phyloP scores from a whole-genome alignment of 169 alveolate species.

The Neospora caninum region DNA sequence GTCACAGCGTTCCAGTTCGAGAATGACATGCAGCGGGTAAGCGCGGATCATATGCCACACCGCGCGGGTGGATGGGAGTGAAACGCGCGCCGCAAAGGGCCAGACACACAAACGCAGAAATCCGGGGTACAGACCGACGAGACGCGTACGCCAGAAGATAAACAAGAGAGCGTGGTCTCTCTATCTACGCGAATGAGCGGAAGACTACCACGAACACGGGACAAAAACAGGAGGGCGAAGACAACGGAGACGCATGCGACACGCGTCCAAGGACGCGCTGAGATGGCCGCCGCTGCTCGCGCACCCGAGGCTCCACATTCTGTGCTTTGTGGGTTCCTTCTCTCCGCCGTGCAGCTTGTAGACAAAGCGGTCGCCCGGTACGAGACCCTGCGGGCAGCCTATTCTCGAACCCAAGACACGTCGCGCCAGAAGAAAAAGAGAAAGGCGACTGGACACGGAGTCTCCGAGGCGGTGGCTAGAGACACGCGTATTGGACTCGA shows the following conservation, averaged over 20 bases:
- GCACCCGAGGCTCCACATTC: not conserved
- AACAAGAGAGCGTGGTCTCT: not conserved
- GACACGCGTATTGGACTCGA: not conserved
- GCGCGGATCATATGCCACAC: conserved; percentile 44
- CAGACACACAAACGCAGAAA: not conserved
- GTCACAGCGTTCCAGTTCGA: conserved; percentile 25
- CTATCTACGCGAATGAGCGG: no score
- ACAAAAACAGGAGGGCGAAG: no score
- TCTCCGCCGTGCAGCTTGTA: not conserved
- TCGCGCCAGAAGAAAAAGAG: not conserved
- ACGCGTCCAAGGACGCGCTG: not conserved
- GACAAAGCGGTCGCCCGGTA: conserved; percentile 4
- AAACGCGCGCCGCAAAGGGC: not conserved
- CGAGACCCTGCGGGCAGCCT: not conserved
- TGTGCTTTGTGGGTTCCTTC: not conserved
- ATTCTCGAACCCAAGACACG: not conserved
- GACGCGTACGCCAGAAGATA: not conserved
- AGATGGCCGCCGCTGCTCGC: not conserved
- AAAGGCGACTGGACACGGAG: not conserved
- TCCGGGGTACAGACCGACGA: not conserved
- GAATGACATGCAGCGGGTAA: not conserved
- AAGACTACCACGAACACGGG: no score
- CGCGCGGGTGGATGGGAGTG: not conserved
- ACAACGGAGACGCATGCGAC: not conserved
- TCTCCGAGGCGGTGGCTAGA: not conserved